A percentile compares a stretch with the other conserved stretches of the same genome.
Conservation (phyloP, 1,284 basidiomycete species). For the Cryptococcus wingfieldii region DNA sequence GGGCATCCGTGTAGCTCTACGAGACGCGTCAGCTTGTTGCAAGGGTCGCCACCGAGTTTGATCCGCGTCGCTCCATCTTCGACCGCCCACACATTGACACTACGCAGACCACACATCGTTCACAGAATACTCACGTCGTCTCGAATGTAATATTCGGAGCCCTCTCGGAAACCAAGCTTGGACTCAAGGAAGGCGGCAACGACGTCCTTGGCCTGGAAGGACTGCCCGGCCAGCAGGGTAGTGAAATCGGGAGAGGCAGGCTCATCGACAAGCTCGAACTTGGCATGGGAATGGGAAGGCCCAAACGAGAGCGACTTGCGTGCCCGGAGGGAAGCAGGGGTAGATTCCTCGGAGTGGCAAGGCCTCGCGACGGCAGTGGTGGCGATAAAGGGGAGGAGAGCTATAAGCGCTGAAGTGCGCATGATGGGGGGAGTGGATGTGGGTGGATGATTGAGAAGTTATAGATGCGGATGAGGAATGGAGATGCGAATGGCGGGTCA, state of each 20-base stretch:
- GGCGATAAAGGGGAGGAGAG: slow-evolving; percentile 46
- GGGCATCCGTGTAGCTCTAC: slow-evolving; percentile 80
- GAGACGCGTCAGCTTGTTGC: background rate
- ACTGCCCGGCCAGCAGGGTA: slow-evolving; percentile 7
- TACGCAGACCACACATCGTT: background rate
- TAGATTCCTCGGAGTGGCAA: slow-evolving; percentile 12
- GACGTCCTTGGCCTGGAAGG: slow-evolving; percentile 23
- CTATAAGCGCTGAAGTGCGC: slow-evolving; percentile 42
- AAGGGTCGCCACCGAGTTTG: background rate
- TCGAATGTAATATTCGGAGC: slow-evolving; percentile 43
- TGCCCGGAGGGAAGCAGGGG: slow-evolving; percentile 12
- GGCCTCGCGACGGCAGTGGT: slow-evolving; percentile 21
- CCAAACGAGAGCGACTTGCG: slow-evolving; percentile 79
- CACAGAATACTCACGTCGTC: slow-evolving; percentile 45
- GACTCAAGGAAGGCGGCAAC: slow-evolving; percentile 30
- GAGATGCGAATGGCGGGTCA: too few relatives aligned
- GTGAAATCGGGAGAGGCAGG: slow-evolving; percentile 3
- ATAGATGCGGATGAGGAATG: too few relatives aligned
- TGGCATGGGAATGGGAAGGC: slow-evolving; percentile 65
- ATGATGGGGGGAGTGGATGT: slow-evolving; percentile 22
- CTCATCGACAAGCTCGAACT: slow-evolving; percentile 58
- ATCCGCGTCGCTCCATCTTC: background rate
- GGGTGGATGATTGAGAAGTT: too few relatives aligned
- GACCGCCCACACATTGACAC: background rate
- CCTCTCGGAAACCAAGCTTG: slow-evolving; percentile 26